Percentiles rank a stretch among this genome's conserved stretches.
Conservation (phyloP, 2,329 filamentous ascomycete species). For the Paramyrothecium sp. region DNA sequence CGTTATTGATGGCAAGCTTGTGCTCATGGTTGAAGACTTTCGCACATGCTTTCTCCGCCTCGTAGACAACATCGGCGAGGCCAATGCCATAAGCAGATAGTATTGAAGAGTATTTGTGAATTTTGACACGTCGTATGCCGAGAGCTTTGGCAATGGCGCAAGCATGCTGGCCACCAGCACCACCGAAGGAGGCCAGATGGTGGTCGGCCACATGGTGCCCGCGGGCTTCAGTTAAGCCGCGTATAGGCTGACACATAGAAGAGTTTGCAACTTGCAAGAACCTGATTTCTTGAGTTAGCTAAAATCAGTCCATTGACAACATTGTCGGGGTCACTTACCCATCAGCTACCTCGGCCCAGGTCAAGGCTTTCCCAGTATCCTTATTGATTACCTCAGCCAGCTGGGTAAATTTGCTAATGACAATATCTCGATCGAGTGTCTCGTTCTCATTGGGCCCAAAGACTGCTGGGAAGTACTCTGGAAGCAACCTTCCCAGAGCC, state of each 20-base stretch:
- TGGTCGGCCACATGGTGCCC: slow-evolving; percentile 32
- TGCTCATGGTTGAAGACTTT: slow-evolving; percentile 17
- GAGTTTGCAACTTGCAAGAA: slow-evolving; percentile 36
- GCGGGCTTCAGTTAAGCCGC: slow-evolving; percentile 31
- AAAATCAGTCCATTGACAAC: too few species aligned
- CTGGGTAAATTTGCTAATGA: slow-evolving; percentile 36
- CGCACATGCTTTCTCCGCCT: slow-evolving; percentile 29
- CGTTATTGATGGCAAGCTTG: not conserved
- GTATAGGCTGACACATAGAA: slow-evolving; percentile 32
- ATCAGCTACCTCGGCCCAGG: too few species aligned
- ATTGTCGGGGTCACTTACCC: too few species aligned
- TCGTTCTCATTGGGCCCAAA: slow-evolving; percentile 68
- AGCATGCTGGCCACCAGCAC: slow-evolving; percentile 38
- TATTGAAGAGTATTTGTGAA: slow-evolving; percentile 42
- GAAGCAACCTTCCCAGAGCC: slow-evolving; percentile 57
- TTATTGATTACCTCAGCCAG: slow-evolving; percentile 41
- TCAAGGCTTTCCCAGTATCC: too few species aligned
- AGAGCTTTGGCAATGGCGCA: slow-evolving; percentile 36
- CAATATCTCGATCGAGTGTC: slow-evolving; percentile 39
- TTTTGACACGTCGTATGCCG: slow-evolving; percentile 35
- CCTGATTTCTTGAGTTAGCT: slow-evolving; percentile 34
- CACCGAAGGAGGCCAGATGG: slow-evolving; percentile 30
- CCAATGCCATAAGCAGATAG: slow-evolving; percentile 43
- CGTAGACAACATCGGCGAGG: slow-evolving; percentile 39
- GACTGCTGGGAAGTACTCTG: slow-evolving; percentile 71